phyloP scores from a whole-genome alignment of 257 asterid genomes.

The Gentiana straminea region DNA sequence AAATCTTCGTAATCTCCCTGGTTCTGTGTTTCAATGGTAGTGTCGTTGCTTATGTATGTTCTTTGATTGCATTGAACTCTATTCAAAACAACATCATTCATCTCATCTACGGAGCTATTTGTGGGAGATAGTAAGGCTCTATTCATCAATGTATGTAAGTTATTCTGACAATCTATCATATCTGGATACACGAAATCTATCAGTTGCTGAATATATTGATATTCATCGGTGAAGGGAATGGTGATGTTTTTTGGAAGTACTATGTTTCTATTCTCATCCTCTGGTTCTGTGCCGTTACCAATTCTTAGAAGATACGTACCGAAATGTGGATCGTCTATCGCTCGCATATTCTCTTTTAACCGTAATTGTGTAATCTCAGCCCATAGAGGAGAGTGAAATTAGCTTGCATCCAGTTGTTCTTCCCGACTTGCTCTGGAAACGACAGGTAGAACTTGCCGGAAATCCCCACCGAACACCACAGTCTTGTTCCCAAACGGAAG shows the following conservation, averaged over 20 bases:
- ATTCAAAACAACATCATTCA: neutral
- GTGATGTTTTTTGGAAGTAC: neutral
- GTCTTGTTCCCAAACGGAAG: too few relatives aligned
- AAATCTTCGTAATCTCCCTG: neutral
- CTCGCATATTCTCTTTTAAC: neutral
- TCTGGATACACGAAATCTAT: neutral
- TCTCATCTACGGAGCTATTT: neutral
- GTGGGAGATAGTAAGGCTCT: neutral
- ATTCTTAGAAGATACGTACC: neutral
- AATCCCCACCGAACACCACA: too few relatives aligned
- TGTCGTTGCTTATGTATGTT: neutral
- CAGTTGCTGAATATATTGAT: neutral
- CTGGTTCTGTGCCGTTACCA: neutral
- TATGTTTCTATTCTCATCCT: neutral
- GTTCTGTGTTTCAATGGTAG: neutral
- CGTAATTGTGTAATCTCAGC: neutral
- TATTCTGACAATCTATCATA: neutral
- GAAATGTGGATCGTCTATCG: neutral
- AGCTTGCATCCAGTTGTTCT: neutral
- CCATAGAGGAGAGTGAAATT: neutral
- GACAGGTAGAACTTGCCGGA: neutral
- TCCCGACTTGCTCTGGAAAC: neutral
- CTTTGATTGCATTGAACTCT: neutral
- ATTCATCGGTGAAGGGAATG: neutral
- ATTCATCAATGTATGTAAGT: neutral